These are phyloP conservation scores for Parietichytrium sp. DNA, from an alignment of 108 stramenopile genomes.

Conservation along the genomic window DNA sequence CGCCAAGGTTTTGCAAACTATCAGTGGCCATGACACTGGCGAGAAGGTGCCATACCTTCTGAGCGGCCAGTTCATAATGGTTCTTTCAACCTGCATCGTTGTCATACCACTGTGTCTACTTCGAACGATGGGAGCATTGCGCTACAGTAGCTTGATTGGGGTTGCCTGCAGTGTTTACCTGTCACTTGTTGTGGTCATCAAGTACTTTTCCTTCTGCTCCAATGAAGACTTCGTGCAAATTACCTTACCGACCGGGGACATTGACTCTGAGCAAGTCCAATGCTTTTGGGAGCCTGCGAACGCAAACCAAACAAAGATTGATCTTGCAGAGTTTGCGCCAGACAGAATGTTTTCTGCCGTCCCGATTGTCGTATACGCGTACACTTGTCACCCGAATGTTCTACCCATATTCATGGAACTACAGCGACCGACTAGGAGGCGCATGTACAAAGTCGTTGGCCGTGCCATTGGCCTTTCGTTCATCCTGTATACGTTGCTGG, in stretches of 20 bases:
- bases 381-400: slow-evolving; percentile 35
- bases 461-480: slow-evolving; percentile 14
- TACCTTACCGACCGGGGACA: too few species aligned
- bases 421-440: neutral
- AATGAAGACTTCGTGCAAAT: neutral
- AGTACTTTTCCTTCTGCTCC: slow-evolving; percentile 24
- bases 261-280: slow-evolving; percentile 1
- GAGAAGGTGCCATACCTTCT: slow-evolving; percentile 15
- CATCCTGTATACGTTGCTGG: neutral
- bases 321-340: neutral
- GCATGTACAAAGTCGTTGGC: slow-evolving; percentile 28
- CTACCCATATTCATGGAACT: slow-evolving; percentile 32
- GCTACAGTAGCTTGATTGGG: slow-evolving; percentile 4
- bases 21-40: neutral
- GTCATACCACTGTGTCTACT: slow-evolving; percentile 32
- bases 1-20: neutral
- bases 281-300: slow-evolving; percentile 28
- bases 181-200: neutral
- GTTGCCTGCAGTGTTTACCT: slow-evolving; percentile 22
- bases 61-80: neutral
- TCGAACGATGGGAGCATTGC: slow-evolving; percentile 17
- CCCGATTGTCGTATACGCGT: slow-evolving; percentile 32
- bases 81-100: neutral
- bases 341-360: slow-evolving; percentile 1
- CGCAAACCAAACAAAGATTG: slow-evolving; percentile 1